A percentile compares a stretch with the other conserved stretches of the same genome.
Evolutionary conservation across 208 protist species (phyloP).

Genomic region (Herpetomonas samuelpessoai): DNA sequence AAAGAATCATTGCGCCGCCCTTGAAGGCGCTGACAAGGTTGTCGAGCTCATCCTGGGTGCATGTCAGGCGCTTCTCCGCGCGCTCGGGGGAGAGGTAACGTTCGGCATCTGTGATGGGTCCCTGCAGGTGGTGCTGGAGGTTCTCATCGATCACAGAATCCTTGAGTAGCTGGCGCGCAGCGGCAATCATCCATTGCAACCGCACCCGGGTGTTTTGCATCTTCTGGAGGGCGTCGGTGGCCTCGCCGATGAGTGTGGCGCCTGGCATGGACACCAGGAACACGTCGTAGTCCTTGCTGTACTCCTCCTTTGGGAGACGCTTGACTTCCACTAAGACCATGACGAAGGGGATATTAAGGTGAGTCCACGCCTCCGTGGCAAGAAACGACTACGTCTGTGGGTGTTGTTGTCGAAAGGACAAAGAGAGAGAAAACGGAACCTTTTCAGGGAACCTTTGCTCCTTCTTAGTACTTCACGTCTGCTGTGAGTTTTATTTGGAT

Average conservation of each 20-base stretch:
- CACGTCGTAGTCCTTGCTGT: conserved; percentile 89
- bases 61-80: conserved; percentile 45
- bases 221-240: conserved; percentile 60
- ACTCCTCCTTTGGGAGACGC: conserved; percentile 87
- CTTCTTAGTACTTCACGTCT: too few relatives aligned
- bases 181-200: conserved; percentile 81
- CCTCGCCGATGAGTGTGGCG: conserved; percentile 70
- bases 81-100: conserved; percentile 78
- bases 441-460: too few relatives aligned
- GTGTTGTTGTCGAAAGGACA: too few relatives aligned
- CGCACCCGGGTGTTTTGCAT: conserved; percentile 90
- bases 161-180: conserved; percentile 80
- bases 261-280: conserved; percentile 60
- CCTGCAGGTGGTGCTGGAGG: conserved; percentile 64
- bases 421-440: too few relatives aligned
- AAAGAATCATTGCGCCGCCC: conserved; percentile 85
- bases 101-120: conserved; percentile 68
- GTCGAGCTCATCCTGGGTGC: conserved; percentile 68
- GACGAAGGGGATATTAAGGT: too few relatives aligned
- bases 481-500: too few relatives aligned
- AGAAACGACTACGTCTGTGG: too few relatives aligned
- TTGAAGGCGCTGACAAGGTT: conserved; percentile 68
- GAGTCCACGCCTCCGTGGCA: too few relatives aligned
- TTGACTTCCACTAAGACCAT: conserved; percentile 92
- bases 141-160: conserved; percentile 54